A percentile compares a stretch with the other conserved stretches of the same genome.
Conservation (phyloP, 805 yeast species). For the Suhomyces vadensis region DNA sequence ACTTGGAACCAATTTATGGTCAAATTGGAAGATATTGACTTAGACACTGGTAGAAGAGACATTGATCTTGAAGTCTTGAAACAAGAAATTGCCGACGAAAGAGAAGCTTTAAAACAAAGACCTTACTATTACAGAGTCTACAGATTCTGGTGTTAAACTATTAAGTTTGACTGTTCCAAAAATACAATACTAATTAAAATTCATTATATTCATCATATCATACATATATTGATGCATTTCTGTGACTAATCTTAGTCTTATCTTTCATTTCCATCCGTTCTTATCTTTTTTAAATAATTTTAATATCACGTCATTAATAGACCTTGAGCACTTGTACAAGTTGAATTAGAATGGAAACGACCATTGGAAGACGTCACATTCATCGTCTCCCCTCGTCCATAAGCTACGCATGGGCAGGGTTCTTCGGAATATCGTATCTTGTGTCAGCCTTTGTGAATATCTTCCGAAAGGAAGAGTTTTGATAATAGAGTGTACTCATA, state of each 20-base stretch:
- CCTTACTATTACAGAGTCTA: conserved; percentile 34
- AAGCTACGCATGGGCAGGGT: conserved; percentile 22
- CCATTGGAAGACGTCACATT: too few relatives aligned
- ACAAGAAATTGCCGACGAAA: conserved; percentile 44
- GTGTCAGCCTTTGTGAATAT: conserved; percentile 33
- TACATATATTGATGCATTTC: background rate
- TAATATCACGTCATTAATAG: conserved; percentile 1
- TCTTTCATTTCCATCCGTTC: background rate
- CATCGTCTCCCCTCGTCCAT: background rate
- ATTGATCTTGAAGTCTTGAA: conserved; percentile 37
- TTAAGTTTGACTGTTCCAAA: too few relatives aligned
- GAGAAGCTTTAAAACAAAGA: conserved; percentile 24
- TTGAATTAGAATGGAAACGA: background rate
- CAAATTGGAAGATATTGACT: conserved; percentile 37
- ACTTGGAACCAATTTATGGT: conserved; percentile 31
- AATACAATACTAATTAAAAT: background rate
- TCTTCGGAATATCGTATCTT: conserved; percentile 26
- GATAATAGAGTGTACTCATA: conserved; percentile 36
- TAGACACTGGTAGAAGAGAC: conserved; percentile 46
- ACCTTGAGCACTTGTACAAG: too few relatives aligned
- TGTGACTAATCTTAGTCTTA: background rate
- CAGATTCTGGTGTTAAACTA: conserved; percentile 35
- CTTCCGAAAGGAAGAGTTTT: conserved; percentile 28
- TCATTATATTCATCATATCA: background rate
- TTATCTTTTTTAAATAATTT: background rate